Percentiles rank a stretch among this genome's conserved stretches.
phyloP scores from a whole-genome alignment of 331 rosid genomes.

The Telfairia occidentalis region DNA sequence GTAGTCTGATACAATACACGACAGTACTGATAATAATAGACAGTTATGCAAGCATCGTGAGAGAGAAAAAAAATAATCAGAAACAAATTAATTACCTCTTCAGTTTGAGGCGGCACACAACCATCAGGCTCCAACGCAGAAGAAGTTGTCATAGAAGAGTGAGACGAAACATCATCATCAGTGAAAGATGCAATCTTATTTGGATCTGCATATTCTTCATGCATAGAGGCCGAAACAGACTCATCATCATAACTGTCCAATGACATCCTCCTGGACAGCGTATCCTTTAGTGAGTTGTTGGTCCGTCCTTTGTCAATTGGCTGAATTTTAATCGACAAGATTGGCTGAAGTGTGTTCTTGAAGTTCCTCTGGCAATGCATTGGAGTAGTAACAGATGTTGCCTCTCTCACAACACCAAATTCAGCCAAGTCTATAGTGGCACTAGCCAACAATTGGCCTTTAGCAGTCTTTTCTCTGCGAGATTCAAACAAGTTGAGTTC shows the following conservation, averaged over 20 bases:
- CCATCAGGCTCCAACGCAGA: slow-evolving; percentile 30
- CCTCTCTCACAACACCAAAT: slow-evolving; percentile 60
- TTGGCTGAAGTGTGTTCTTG: slow-evolving; percentile 64
- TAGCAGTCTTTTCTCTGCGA: slow-evolving; percentile 63
- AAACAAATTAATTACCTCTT: slow-evolving; percentile 40
- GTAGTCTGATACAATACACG: neutral
- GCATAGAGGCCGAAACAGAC: slow-evolving; percentile 50
- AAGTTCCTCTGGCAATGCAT: slow-evolving; percentile 78
- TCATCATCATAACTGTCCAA: slow-evolving; percentile 44
- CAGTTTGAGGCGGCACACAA: slow-evolving; percentile 27
- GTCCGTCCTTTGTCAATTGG: slow-evolving; percentile 41
- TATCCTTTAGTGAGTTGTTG: slow-evolving; percentile 32
- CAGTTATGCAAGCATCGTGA: slow-evolving; percentile 10
- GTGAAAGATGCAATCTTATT: slow-evolving; percentile 58
- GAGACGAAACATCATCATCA: slow-evolving; percentile 90
- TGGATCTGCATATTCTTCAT: slow-evolving; percentile 68
- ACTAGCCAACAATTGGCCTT: slow-evolving; percentile 80
- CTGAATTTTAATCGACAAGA: slow-evolving; percentile 53
- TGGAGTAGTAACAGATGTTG: slow-evolving; percentile 35
- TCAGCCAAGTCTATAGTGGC: slow-evolving; percentile 79
- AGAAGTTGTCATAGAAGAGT: slow-evolving; percentile 53
- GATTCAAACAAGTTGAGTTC: slow-evolving; percentile 79
- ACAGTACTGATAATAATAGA: neutral
- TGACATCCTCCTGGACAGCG: slow-evolving; percentile 32
- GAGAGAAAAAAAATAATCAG: neutral